Evolutionary conservation across 2,329 filamentous ascomycete species (phyloP).

Genomic region (Colletotrichum liriopes): DNA sequence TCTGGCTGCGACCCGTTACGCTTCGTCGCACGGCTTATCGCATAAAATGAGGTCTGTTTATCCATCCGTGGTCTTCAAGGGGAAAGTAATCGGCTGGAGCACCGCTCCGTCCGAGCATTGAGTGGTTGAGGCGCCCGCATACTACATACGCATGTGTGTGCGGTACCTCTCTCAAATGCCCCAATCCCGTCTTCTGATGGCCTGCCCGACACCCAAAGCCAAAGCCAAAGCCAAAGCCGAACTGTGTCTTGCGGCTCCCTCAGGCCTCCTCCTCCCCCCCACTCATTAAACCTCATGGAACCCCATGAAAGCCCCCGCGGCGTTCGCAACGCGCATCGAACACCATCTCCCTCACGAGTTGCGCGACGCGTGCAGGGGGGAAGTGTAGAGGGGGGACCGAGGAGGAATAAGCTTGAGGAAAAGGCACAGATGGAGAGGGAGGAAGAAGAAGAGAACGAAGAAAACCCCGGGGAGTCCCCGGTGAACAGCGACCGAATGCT

Average conservation of each 20-base stretch:
- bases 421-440: too few species aligned
- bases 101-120: constrained; percentile 2
- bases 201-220: neutral
- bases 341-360: neutral
- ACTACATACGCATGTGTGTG: neutral
- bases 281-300: neutral
- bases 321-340: constrained; percentile 22
- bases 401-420: neutral
- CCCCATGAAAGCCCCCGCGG: constrained; percentile 22
- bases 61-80: constrained; percentile 1
- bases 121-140: constrained; percentile 17
- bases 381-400: neutral
- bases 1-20: constrained; percentile 2
- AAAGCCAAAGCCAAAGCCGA: neutral
- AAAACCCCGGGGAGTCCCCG: constrained; percentile 14
- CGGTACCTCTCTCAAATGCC: neutral
- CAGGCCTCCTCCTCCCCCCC: neutral
- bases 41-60: neutral
- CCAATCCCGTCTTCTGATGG: constrained; percentile 1
- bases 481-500: constrained; percentile 21
- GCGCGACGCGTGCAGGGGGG: neutral
- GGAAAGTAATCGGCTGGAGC: neutral
- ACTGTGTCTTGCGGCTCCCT: neutral
- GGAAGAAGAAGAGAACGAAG: neutral
- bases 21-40: neutral